Evolutionary conservation across 2,329 filamentous ascomycete species (phyloP), one percentile per base, ranked within the genome.

Genomic region (Zymoseptoria passerinii): DNA sequence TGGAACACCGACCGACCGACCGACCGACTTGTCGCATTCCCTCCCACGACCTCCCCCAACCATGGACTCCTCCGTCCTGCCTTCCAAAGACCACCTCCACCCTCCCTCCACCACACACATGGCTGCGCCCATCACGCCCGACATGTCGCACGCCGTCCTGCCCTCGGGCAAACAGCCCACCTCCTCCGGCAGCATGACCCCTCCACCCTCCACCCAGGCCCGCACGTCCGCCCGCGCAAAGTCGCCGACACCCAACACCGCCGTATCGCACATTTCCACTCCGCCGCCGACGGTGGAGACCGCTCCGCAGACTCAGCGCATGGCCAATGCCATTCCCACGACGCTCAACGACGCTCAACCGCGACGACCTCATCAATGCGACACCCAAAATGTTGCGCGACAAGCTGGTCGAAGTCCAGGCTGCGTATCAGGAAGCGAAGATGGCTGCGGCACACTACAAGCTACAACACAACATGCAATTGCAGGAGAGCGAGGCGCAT

Each of bases 361-460:
- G 70, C 10, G 77, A 81, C 27, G 78, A 83, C 53, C 77, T 85
- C 63, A 77, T 77, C 55, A 73, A 72, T 63, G 81, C 82, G 10
- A 75, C 77, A 18, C 71, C 78, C 16, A 73, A 79, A 2, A 77
- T 81, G 62, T 73, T 86, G 53, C 79, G 81, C 23, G 71, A 70
- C 50, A 83, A 84, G 67, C 77, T 82, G 35, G 75, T 77, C 13
- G 72, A 75, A 50, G 74, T 86, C 10, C 76, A 81, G 27, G 72
- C 74, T 9, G 76, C 81, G 16, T 72, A 84, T n/a, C 78, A 81
- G 62, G 84, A 88, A 64, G 80, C 83, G 57, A 89, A 94, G 68
- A 92, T 91, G 78, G 88, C 92, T 59, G 86, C 88, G 16, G 89
- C 92, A 29, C 92, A 96, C 72, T 88, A 94, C 76, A 95, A 94